Conservation (phyloP, 495 filamentous ascomycete species). For the Penicillium nucicola region DNA sequence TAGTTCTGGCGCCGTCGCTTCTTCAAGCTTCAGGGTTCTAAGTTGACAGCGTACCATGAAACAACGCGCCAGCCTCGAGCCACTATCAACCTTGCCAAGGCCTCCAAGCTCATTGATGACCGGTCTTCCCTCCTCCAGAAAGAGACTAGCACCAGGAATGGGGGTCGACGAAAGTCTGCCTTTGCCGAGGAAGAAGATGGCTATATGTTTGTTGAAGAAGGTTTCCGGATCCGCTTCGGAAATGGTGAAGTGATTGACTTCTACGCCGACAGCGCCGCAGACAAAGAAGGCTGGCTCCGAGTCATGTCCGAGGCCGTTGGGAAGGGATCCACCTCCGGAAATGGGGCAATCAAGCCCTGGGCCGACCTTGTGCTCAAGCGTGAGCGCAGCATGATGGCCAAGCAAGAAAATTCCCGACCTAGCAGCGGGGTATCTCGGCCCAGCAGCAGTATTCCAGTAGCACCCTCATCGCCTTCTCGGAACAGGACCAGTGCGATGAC, state of each 20-base stretch:
- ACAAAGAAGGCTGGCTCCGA: conserved; percentile 94
- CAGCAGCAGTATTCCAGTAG: neutral
- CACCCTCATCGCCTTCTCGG: conserved; percentile 20
- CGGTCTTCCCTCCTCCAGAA: conserved; percentile 76
- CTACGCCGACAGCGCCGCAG: conserved; percentile 81
- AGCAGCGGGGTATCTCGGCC: conserved; percentile 6
- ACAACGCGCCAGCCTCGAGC: conserved; percentile 91
- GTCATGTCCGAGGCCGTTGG: conserved; percentile 83
- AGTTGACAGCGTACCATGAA: conserved; percentile 95
- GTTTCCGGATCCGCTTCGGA: conserved; percentile 95
- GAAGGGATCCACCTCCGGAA: conserved; percentile 49
- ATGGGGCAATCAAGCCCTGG: conserved; percentile 58
- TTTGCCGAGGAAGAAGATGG: conserved; percentile 99
- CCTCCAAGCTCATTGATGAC: conserved; percentile 91
- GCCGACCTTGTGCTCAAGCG: conserved; percentile 75
- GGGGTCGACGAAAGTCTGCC: conserved; percentile 82
- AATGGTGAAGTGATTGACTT: conserved; percentile 99
- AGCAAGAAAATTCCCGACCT: conserved; percentile 27
- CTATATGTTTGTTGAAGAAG: conserved; percentile 99
- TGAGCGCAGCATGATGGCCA: conserved; percentile 35
- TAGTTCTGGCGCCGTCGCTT: conserved; percentile 97
- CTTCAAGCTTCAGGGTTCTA: conserved; percentile 89
- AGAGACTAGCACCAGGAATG: conserved; percentile 68
- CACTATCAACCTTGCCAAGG: conserved; percentile 94
- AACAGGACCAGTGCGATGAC: conserved; percentile 22